Evolutionary conservation across 1,284 basidiomycete species (phyloP).

Genomic region (Athelia psychrophila): DNA sequence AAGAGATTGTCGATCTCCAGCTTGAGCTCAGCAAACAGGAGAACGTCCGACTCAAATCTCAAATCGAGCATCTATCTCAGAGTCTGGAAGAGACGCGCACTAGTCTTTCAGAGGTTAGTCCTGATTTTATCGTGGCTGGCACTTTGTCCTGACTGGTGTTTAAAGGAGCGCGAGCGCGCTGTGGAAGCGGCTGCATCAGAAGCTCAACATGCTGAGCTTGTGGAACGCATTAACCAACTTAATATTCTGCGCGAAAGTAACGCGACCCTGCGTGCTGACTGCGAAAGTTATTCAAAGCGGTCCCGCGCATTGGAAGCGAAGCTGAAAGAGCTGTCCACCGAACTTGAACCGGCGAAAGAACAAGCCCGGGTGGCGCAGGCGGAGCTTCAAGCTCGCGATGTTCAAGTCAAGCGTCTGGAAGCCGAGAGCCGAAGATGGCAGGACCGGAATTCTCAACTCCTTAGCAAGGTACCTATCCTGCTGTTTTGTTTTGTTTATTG

Average conservation of each 20-base stretch:
- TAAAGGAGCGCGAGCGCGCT: slow-evolving; percentile 76
- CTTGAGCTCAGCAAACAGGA: slow-evolving; percentile 87
- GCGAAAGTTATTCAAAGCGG: slow-evolving; percentile 64
- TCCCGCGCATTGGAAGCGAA: slow-evolving; percentile 63
- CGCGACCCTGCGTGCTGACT: slow-evolving; percentile 77
- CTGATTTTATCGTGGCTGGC: slow-evolving; percentile 1
- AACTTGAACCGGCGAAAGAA: slow-evolving; percentile 78
- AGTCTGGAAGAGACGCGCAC: slow-evolving; percentile 68
- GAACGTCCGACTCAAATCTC: slow-evolving; percentile 70
- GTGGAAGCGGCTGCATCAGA: slow-evolving; percentile 67
- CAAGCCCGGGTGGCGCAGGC: slow-evolving; percentile 66
- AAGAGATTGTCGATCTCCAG: slow-evolving; percentile 88
- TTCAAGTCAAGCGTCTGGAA: slow-evolving; percentile 71
- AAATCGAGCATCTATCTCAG: slow-evolving; percentile 72
- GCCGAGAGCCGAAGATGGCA: slow-evolving; percentile 85
- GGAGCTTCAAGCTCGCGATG: slow-evolving; percentile 71
- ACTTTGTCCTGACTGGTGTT: slow-evolving; percentile 1
- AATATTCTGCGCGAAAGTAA: slow-evolving; percentile 89
- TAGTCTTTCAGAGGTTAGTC: slow-evolving; percentile 58
- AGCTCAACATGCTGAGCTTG: slow-evolving; percentile 81
- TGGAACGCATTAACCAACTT: slow-evolving; percentile 87
- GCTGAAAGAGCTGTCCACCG: slow-evolving; percentile 54
- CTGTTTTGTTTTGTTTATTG: not conserved
- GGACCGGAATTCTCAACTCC: slow-evolving; percentile 75
- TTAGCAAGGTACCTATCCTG: slow-evolving; percentile 60